Evolutionary conservation across 768 basidiomycete species (phyloP), one percentile per base, ranked within the genome.

Genomic region (Podaxis mareebaensis): DNA sequence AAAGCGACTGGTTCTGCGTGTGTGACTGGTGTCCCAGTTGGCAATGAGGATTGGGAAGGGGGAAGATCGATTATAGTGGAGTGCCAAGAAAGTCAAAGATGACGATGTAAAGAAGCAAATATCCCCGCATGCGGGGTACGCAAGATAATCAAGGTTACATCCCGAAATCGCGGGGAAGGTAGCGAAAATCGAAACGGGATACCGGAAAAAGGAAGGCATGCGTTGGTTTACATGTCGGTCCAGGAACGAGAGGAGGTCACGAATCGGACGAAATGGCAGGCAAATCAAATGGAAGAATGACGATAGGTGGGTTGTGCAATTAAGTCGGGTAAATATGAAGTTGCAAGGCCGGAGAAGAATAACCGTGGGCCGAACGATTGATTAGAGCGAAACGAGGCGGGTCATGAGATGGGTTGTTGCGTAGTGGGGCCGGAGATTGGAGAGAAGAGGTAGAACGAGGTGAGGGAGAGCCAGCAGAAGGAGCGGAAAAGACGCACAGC

Each of bases 401-500:
- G 33, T 36, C 48, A 59, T 54, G 61, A 42, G 65, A 58, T 58
- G 61, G 12, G 54, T 30, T 38, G 30, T 57, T 48, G 60, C 58
- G 22, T 60, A 55, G 22, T 54, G 51, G 20, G 40, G 44, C 3
- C 60, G 51, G 60, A 63, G 55, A 46, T 22, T 56, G 49, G 48
- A 65, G 42, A 49, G 61, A 52, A 60, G 48, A 58, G 58, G 63
- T 63, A 64, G 53, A 56, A 60, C 55, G 46, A 61, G 53, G 64
- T 65, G 53, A 65, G 61, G 55, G 33, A 61, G 44, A 40, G 61
- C 55, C 61, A 64, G 66, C 63, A 46, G 48, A 52, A 54, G 61
- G 67, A 53, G 66, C 24, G 68, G 63, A 38, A 68, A 66, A 65
- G 44, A 84, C 91, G 71, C 74, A 93, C 93, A 60, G 87, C 91